These are phyloP conservation scores for Mycosphaerelloides madeirae DNA, from an alignment of 2,329 filamentous ascomycete genomes.

Conservation along the genomic window DNA sequence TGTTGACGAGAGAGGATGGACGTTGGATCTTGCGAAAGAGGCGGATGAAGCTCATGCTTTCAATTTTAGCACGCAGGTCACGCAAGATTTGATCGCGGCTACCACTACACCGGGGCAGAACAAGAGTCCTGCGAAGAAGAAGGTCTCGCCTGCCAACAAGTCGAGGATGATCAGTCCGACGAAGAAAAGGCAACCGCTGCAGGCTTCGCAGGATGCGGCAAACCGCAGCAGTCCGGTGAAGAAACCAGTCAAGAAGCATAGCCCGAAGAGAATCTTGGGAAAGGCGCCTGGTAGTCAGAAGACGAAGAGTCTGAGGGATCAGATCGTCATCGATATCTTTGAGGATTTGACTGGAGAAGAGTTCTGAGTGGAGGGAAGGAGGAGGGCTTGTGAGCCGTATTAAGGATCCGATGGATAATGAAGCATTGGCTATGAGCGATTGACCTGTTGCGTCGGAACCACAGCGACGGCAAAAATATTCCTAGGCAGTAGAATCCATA, in stretches of 20 bases:
- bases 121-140: slow-evolving; percentile 3
- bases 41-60: slow-evolving; percentile 24
- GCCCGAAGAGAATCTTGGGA: slow-evolving; percentile 7
- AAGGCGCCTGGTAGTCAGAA: slow-evolving; percentile 11
- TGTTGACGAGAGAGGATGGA: slow-evolving; percentile 75
- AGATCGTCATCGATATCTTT: slow-evolving; percentile 25
- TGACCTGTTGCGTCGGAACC: too few species aligned
- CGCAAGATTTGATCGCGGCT: slow-evolving; percentile 8
- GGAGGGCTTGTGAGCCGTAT: background rate
- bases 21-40: slow-evolving; percentile 58
- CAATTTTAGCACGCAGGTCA: slow-evolving; percentile 23
- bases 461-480: too few species aligned
- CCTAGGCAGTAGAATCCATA: too few species aligned
- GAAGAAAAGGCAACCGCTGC: slow-evolving; percentile 3
- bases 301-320: slow-evolving; percentile 18
- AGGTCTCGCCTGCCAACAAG: background rate
- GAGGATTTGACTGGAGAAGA: slow-evolving; percentile 1
- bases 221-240: slow-evolving; percentile 4
- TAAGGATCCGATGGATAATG: too few species aligned
- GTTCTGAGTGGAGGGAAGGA: background rate
- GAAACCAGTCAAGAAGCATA: slow-evolving; percentile 5
- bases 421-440: too few species aligned
- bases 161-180: slow-evolving; percentile 7
- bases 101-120: slow-evolving; percentile 6
- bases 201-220: slow-evolving; percentile 6